A percentile compares a stretch with the other conserved stretches of the same genome.
These are phyloP conservation scores for Tilletia caries DNA, from an alignment of 1,284 basidiomycete species.

Conservation along the genomic window DNA sequence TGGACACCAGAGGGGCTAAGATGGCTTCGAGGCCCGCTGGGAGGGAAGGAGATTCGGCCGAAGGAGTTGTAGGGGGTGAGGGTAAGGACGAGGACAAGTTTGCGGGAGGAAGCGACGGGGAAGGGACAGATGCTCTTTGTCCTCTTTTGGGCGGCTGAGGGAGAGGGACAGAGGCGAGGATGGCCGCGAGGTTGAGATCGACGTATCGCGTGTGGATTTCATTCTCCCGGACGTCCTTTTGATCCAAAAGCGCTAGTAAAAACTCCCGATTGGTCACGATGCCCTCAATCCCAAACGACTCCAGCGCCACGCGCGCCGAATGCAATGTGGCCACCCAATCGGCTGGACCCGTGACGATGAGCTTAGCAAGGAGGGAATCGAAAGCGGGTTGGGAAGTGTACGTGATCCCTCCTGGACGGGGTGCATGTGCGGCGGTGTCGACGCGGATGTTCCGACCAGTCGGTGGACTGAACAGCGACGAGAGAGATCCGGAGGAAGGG, in stretches of 20 bases:
- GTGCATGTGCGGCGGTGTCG: constrained; percentile 34
- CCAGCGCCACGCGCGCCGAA: constrained; percentile 18
- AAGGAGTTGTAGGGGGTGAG: too few relatives aligned
- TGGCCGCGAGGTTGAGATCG: not conserved
- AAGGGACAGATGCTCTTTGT: too few relatives aligned
- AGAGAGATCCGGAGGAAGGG: constrained; percentile 23
- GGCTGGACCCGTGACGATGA: constrained; percentile 30
- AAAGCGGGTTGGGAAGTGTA: constrained; percentile 28
- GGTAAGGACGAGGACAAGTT: too few relatives aligned
- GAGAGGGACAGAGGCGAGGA: not conserved
- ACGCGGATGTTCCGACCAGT: constrained; percentile 26
- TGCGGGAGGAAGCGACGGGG: not conserved
- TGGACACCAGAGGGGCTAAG: constrained; percentile 20
- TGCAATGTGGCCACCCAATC: constrained; percentile 18
- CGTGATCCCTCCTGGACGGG: constrained; percentile 17
- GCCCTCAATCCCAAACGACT: constrained; percentile 21
- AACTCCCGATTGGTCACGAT: constrained; percentile 27
- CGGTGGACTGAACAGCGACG: constrained; percentile 21
- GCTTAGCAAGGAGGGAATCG: constrained; percentile 38
- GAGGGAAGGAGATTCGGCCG: not conserved
- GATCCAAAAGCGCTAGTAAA: constrained; percentile 21
- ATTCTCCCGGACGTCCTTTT: constrained; percentile 17
- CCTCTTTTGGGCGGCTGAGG: not conserved
- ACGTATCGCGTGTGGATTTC: constrained; percentile 15
- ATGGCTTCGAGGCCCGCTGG: constrained; percentile 19